These are phyloP conservation scores for Ophiostoma montium DNA, from an alignment of 2,329 filamentous ascomycete genomes.

Conservation along the genomic window DNA sequence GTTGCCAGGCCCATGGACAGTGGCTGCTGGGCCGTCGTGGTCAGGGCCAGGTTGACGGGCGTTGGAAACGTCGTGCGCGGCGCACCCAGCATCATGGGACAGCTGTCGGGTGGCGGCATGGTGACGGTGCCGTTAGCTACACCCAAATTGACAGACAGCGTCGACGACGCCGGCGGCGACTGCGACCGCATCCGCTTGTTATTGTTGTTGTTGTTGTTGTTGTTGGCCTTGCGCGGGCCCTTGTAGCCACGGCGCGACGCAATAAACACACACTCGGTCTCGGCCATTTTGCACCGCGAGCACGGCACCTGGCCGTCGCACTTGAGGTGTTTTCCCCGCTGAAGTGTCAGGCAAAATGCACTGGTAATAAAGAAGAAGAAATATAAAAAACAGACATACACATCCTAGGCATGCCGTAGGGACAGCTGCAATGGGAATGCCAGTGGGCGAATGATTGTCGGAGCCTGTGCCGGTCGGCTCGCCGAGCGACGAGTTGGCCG, in stretches of 20 bases:
- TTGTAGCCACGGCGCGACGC: constrained; percentile 65
- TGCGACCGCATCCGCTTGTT: constrained; percentile 37
- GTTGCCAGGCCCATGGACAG: neutral
- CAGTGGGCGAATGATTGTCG: neutral
- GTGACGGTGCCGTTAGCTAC: constrained; percentile 5
- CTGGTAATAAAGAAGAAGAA: neutral
- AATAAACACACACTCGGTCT: constrained; percentile 54
- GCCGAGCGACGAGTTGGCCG: constrained; percentile 4
- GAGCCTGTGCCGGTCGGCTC: neutral
- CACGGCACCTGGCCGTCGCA: constrained; percentile 61
- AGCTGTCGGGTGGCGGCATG: constrained; percentile 21
- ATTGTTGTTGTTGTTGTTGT: no score
- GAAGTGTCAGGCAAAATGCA: neutral
- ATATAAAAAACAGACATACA: constrained; percentile 25
- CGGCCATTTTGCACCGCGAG: constrained; percentile 46
- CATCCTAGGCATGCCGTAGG: constrained; percentile 42
- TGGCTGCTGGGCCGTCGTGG: neutral
- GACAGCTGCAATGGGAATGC: constrained; percentile 6
- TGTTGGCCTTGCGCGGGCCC: constrained; percentile 38
- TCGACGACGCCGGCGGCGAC: constrained; percentile 27
- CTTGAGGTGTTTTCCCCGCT: constrained; percentile 57
- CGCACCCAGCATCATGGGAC: constrained; percentile 30
- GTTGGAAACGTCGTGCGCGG: constrained; percentile 16
- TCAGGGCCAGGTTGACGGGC: constrained; percentile 13
- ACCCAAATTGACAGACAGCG: neutral